Evolutionary conservation across 2,329 filamentous ascomycete species (phyloP).

Genomic region (Ophiocordyceps camponoti-leonardi): DNA sequence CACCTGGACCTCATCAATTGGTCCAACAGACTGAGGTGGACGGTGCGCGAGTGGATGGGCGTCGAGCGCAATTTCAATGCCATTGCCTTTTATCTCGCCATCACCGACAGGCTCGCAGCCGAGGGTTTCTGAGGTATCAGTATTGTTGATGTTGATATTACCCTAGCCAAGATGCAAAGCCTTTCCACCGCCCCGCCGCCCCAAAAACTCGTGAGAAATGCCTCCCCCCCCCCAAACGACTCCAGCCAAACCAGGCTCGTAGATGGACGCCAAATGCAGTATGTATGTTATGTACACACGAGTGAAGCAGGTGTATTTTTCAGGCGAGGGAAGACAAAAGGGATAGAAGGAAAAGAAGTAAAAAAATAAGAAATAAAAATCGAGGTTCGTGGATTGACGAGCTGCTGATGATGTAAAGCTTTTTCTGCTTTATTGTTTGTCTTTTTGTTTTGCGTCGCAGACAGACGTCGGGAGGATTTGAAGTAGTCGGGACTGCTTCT

Average conservation of each 20-base stretch:
- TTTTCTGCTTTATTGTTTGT: too few relatives aligned
- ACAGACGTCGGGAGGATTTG: too few relatives aligned
- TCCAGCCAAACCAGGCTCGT: background rate
- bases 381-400: background rate
- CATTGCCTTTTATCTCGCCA: constrained; percentile 48
- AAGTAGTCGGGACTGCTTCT: too few relatives aligned
- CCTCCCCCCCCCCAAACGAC: background rate
- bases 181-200: too few relatives aligned
- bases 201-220: too few relatives aligned
- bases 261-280: constrained; percentile 1
- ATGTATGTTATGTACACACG: constrained; percentile 1
- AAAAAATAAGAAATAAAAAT: background rate
- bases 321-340: background rate
- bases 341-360: background rate
- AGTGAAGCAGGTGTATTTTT: background rate
- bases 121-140: constrained; percentile 29
- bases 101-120: constrained; percentile 54
- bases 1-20: constrained; percentile 53
- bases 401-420: background rate
- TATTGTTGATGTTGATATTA: constrained; percentile 1
- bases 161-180: constrained; percentile 1
- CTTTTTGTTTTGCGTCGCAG: too few relatives aligned
- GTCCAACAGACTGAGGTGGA: constrained; percentile 42
- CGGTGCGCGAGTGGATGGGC: constrained; percentile 33
- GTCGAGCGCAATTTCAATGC: constrained; percentile 44